Percentiles rank a stretch among this genome's conserved stretches.
Conservation (phyloP, 768 basidiomycete genomes). For the Epithele typhae region DNA sequence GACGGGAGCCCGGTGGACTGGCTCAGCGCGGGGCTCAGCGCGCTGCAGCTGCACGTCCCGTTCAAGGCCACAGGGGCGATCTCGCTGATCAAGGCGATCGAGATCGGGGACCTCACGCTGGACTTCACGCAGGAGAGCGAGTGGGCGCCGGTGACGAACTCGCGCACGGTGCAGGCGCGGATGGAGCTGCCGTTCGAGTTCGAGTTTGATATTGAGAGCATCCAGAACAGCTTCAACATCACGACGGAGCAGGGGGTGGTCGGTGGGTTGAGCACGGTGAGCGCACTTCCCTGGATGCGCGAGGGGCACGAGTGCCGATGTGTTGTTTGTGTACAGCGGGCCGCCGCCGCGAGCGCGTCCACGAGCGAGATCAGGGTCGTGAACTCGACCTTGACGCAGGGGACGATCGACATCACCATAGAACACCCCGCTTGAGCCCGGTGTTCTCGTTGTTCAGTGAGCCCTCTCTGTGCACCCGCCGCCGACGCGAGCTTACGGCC, state of each 20-base stretch:
- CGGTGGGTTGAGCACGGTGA: slow-evolving; percentile 57
- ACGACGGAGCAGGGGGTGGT: slow-evolving; percentile 46
- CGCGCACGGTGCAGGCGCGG: slow-evolving; percentile 53
- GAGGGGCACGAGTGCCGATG: too few relatives aligned
- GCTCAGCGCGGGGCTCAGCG: slow-evolving; percentile 58
- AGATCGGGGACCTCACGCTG: slow-evolving; percentile 56
- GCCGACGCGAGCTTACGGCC: not conserved
- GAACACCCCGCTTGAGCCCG: slow-evolving; percentile 43
- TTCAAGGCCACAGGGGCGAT: slow-evolving; percentile 51
- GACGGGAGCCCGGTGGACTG: slow-evolving; percentile 59
- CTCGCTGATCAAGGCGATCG: slow-evolving; percentile 59
- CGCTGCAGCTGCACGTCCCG: slow-evolving; percentile 57
- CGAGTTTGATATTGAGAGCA: slow-evolving; percentile 49
- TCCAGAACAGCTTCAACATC: slow-evolving; percentile 64
- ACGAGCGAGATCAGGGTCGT: slow-evolving; percentile 53
- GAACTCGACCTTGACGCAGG: slow-evolving; percentile 50
- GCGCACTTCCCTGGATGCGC: too few relatives aligned
- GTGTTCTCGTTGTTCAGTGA: slow-evolving; percentile 58
- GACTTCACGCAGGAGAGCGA: slow-evolving; percentile 47
- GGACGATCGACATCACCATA: slow-evolving; percentile 63
- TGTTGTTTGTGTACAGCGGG: not conserved
- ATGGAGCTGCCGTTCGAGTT: slow-evolving; percentile 75
- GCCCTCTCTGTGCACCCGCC: slow-evolving; percentile 21
- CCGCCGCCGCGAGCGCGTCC: slow-evolving; percentile 62
- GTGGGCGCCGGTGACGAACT: slow-evolving; percentile 55